A percentile compares a stretch with the other conserved stretches of the same genome.
phyloP scores from a whole-genome alignment of 495 filamentous ascomycete species.

The Tuber borchii region DNA sequence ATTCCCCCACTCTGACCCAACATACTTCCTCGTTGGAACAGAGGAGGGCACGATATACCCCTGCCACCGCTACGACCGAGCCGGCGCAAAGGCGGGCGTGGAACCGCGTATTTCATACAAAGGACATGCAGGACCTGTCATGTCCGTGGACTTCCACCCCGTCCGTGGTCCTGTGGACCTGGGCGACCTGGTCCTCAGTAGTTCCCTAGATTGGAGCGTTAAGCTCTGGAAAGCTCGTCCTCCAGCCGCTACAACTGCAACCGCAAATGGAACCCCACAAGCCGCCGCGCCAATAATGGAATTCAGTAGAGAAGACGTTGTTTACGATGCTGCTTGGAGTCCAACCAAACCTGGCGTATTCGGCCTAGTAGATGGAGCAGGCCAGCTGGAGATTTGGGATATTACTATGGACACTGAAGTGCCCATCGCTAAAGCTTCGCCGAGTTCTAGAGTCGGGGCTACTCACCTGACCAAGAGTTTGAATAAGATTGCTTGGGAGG shows the following conservation, averaged over 20 bases:
- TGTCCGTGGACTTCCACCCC: slow-evolving; percentile 92
- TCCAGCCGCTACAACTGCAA: slow-evolving; percentile 57
- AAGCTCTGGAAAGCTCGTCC: slow-evolving; percentile 92
- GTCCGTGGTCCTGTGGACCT: slow-evolving; percentile 84
- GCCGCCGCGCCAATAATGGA: slow-evolving; percentile 69
- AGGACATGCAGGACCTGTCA: slow-evolving; percentile 87
- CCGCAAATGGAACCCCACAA: slow-evolving; percentile 47
- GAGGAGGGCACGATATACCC: slow-evolving; percentile 95
- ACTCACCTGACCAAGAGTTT: slow-evolving; percentile 66
- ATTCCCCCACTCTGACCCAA: slow-evolving; percentile 91
- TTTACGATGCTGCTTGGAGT: slow-evolving; percentile 93
- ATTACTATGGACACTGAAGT: slow-evolving; percentile 87
- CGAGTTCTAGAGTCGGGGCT: slow-evolving; percentile 55
- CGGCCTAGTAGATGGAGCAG: slow-evolving; percentile 83
- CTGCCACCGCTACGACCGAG: slow-evolving; percentile 93
- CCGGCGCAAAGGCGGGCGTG: slow-evolving; percentile 90
- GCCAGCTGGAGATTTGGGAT: slow-evolving; percentile 94
- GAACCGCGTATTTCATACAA: slow-evolving; percentile 77
- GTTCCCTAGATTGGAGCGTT: slow-evolving; percentile 88
- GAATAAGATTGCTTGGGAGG: slow-evolving; percentile 91
- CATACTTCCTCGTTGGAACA: slow-evolving; percentile 92
- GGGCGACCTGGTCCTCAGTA: slow-evolving; percentile 84
- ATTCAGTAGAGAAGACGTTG: slow-evolving; percentile 84
- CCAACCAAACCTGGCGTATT: slow-evolving; percentile 89
- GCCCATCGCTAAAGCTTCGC: slow-evolving; percentile 67